Evolutionary conservation across 2,329 filamentous ascomycete genomes (phyloP), one percentile per base, ranked within the genome.

Genomic region (Botrytis paeoniae): DNA sequence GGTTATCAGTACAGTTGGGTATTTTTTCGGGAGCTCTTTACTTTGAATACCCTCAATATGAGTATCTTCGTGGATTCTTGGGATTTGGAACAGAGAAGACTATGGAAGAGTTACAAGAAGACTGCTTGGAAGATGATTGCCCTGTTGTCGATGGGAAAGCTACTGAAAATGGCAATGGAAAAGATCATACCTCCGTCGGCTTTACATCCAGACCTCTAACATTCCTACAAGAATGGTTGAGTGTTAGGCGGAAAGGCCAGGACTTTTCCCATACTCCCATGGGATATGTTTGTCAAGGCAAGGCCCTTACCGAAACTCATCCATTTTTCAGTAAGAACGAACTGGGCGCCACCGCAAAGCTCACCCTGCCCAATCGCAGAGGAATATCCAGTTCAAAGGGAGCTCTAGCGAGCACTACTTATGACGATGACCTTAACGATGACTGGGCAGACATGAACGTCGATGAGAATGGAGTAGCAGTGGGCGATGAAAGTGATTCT

Each of bases 1-100:
- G 87, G 87, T 80, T 92, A 0, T 82, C 79, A 0, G 83, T 88
- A 1, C 87, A 92, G 76, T 77, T 92, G 0, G 89, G 89, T 0
- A 83, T 92, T 7, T 83, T 91, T 64, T 83, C 88, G 0, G 90
- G 90, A 0, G 83, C 89, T 0, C 82, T 92, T 0, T 92, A 92
- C 76, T 85, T 91, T 72, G 82, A 85, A 0, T 88, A 82, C 77
- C 74, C 80, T 0, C 88, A 91, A 68, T 84, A 85, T 61, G 45
- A 70, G 1, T 60, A 75, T 0, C 74, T 87, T 3, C 81, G 81
- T n/a, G 39, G 75, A 1, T 80, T 74, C 69, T 71, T 77, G 2
- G 75, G 74, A 2, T 39, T 76, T 20, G 51, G 71, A 29, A 63
- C 25, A 41, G 45, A 60, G 20, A 39, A 66, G 37, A 18, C 65